Evolutionary conservation across 805 yeast genomes (phyloP), one percentile per base, ranked within the genome.

Genomic region (Myxozyma geophila): DNA sequence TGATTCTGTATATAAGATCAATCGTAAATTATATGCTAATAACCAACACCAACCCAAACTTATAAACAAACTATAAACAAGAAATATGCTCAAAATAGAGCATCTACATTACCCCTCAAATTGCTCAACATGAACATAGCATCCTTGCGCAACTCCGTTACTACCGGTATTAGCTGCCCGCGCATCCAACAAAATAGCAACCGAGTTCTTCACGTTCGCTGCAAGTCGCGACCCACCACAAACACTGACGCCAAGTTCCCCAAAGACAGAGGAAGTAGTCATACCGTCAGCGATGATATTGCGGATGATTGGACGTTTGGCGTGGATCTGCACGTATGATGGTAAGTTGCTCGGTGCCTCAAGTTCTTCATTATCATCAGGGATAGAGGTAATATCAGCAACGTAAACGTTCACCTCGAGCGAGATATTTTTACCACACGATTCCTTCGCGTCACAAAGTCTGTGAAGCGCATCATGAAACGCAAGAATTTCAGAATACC

Each of bases 91-190:
- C 58, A 28, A 28, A 28, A 3, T 28, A 28, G 28, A 35, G 23
- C 44, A 36, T 12, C 28, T 28, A 50, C 13, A 15, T 48, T 28
- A 62, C 33, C 35, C 55, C 35, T 55, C 52, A 53, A 65, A 67
- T 21, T 54, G 56, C 53, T 68, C 71, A 21, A 46, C 37, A 62
- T 70, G 72, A 5, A 70, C 64, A 43, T 69, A 70, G n/a, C 69
- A 56, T 5, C 73, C 67, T 52, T 64, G 69, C 21, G 70, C 67
- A 41, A 59, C 65, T 9, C 61, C 52, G 23, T 51, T 47, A 21
- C 72, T 43, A 2, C 72, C 73, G 19, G 60, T 62, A 46, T 70
- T 58, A 17, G 60, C 70, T 3, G 60, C 71, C 13, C 70, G 47
- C 35, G 67, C 65, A 28, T 70, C 72, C 10, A 61, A 41, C 35